Conservation (phyloP, 768 basidiomycete species). For the Daedalea quercina region DNA sequence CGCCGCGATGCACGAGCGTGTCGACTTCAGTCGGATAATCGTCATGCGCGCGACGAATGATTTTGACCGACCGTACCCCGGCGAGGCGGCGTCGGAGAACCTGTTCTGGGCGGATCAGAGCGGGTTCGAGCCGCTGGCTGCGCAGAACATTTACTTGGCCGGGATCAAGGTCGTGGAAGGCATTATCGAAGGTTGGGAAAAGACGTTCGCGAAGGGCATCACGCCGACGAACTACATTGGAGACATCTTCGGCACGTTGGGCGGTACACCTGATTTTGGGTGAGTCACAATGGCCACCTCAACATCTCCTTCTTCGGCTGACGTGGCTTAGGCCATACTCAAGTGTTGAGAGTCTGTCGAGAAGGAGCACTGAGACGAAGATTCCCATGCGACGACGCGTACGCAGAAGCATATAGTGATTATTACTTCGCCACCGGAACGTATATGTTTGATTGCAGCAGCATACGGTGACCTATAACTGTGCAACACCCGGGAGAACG, state of each 20-base stretch:
- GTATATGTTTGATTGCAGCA: no score
- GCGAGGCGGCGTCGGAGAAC: conserved; percentile 19
- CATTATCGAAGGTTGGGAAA: conserved; percentile 29
- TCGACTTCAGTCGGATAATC: conserved; percentile 32
- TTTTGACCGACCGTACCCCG: conserved; percentile 23
- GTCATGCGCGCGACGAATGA: conserved; percentile 30
- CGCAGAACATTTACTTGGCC: conserved; percentile 30
- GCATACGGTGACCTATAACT: no score
- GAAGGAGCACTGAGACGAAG: no score
- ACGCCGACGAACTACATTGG: conserved; percentile 25
- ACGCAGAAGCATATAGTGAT: no score
- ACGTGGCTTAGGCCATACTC: no score
- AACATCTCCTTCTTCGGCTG: no score
- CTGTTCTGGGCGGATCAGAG: conserved; percentile 23
- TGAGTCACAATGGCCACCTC: not conserved
- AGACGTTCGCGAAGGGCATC: conserved; percentile 27
- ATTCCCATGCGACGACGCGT: no score
- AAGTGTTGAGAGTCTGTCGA: no score
- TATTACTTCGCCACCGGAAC: no score
- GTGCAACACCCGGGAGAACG: no score
- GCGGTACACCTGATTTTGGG: conserved; percentile 10
- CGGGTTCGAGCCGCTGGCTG: conserved; percentile 27
- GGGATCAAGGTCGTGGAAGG: conserved; percentile 30
- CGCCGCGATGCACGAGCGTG: conserved; percentile 23
- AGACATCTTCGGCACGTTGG: conserved; percentile 22